Evolutionary conservation across 1,284 basidiomycete genomes (phyloP).

Genomic region (Vanrija sp.): DNA sequence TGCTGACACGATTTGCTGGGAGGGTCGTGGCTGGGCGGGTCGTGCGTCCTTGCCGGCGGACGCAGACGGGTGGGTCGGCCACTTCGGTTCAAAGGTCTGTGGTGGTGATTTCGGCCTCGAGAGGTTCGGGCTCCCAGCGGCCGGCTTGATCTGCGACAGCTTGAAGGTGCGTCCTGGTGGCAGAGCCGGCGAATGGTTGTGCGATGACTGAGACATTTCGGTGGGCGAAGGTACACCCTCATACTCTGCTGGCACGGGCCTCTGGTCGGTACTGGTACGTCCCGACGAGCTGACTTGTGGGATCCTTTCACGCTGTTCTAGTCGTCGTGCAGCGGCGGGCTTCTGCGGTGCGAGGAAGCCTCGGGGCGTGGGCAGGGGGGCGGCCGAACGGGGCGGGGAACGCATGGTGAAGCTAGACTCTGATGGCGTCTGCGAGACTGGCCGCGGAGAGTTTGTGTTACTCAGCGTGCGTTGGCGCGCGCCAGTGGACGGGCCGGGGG

Average conservation of each 20-base stretch:
- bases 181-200: neutral
- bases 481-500: neutral
- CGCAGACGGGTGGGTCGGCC: neutral
- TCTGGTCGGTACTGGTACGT: conserved; percentile 1
- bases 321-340: conserved; percentile 32
- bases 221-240: neutral
- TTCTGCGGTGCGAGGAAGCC: conserved; percentile 43
- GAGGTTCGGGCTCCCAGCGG: neutral
- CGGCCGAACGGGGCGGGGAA: conserved; percentile 25
- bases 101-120: neutral
- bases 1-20: neutral
- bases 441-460: conserved; percentile 10
- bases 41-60: neutral
- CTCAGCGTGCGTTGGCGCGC: too few species aligned
- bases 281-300: conserved; percentile 16
- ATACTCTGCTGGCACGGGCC: neutral
- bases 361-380: conserved; percentile 36
- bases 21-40: neutral
- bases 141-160: too few species aligned
- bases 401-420: conserved; percentile 13
- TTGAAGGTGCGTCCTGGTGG: too few species aligned
- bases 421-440: conserved; percentile 13
- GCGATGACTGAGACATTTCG: neutral
- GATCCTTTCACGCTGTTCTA: conserved; percentile 29
- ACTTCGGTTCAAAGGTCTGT: neutral